Evolutionary conservation across 1,284 basidiomycete genomes (phyloP), one percentile per base, ranked within the genome.

Genomic region (Malassezia nana): DNA sequence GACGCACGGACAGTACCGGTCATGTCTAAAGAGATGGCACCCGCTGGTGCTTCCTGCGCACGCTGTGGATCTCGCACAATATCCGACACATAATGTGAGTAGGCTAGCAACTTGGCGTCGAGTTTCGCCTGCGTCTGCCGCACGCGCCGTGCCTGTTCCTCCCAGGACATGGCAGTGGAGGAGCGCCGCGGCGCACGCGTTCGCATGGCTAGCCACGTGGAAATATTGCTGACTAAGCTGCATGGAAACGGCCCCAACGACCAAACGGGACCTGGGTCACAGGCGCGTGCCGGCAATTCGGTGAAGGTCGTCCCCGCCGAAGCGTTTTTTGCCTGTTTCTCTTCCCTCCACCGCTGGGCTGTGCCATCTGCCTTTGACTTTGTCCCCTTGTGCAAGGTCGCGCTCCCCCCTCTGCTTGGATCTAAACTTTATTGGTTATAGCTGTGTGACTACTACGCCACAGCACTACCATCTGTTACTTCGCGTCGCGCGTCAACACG

Each of bases 91-190:
- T 44, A 39, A 32, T 51, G 54, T 22, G 54, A 33, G 41, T 51
- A 56, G 1, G 48, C 43, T 6, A 42, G 30, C 10, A 56, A 28
- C 30, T 39, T 46, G 8, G 54, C 54, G 28, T 56, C 54, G 24
- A 56, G 49, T 35, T 30, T 30, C 29, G 49, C 33, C 44, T 56
- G 54, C 26, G 44, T 42, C 44, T 44, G 48, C 6, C 54, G 54
- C 39, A 35, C 54, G 20, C 48, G 48, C 24, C 54, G 42, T 18
- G 49, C 22, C 43, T 51, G 43, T 10, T 31, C 48, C 22, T 56
- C 54, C 54, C 54, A 56, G 22, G 48, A 13, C 52, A 55, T 55
- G 52, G 15, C 43, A 31, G 29, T 29, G 26, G 26, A 31, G 26
- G 25, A 24, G 22, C 25, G 43, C 31, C 22, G 40, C 24, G 22